These are phyloP conservation scores for Metarhizium brunneum DNA, from an alignment of 2,329 filamentous ascomycete species.

Conservation along the genomic window DNA sequence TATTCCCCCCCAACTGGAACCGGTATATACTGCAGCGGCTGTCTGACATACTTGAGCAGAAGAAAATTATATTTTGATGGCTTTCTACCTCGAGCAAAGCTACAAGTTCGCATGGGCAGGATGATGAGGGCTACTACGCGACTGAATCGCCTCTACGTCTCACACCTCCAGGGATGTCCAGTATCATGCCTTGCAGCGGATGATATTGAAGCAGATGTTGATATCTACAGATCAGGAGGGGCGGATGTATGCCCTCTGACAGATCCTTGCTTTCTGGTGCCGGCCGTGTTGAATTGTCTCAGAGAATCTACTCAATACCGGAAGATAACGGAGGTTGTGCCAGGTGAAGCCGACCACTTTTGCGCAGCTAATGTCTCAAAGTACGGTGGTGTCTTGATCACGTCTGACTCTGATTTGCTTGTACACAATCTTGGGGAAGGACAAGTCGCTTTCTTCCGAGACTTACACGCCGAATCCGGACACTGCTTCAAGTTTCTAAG, in stretches of 20 bases:
- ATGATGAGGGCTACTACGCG: constrained; percentile 47
- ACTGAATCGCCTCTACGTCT: constrained; percentile 37
- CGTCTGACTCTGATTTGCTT: constrained; percentile 80
- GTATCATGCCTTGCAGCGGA: constrained; percentile 10
- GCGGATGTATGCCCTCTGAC: constrained; percentile 24
- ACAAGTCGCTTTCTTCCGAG: constrained; percentile 58
- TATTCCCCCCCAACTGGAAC: neutral
- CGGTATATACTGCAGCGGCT: neutral
- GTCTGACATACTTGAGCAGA: constrained; percentile 9
- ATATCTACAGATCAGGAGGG: constrained; percentile 16
- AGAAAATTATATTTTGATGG: constrained; percentile 79
- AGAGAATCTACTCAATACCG: constrained; percentile 31
- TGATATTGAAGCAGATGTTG: constrained; percentile 6
- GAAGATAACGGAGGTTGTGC: constrained; percentile 48
- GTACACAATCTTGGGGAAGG: constrained; percentile 62
- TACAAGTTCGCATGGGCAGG: constrained; percentile 49
- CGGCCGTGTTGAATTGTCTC: constrained; percentile 65
- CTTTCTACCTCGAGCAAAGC: constrained; percentile 61
- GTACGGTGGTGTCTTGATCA: constrained; percentile 52
- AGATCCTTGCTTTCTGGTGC: constrained; percentile 64
- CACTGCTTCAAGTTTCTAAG: constrained; percentile 14
- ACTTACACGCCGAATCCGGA: constrained; percentile 37
- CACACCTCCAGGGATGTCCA: constrained; percentile 18
- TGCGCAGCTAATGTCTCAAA: constrained; percentile 59
- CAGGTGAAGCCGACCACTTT: constrained; percentile 77